Base-by-base conservation (phyloP, 352 stramenopile genomes). In the Phytophthora sp. region DNA sequence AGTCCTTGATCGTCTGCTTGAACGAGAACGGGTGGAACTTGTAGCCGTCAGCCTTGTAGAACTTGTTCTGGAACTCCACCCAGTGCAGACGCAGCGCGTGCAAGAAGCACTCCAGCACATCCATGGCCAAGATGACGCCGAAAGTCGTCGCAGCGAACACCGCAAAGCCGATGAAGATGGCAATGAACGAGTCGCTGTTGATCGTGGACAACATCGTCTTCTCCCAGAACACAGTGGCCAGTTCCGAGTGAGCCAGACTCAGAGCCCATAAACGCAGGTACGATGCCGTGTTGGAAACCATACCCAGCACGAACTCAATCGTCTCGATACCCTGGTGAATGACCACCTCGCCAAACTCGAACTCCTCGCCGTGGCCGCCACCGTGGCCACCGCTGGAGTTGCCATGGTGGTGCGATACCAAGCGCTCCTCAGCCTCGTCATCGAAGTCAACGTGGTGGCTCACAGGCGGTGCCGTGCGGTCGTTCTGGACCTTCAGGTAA, bases 21-120 rank as follows among this genome's bases (percentile, higher is more conserved):
- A 99, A 99, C 42, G 87, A 97, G 61, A 98, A 98, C 31, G 97
- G 97, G 51, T 95, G 78, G 86, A 99, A 99, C 68, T 97, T 97
- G 74, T 98, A 82, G 39, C 97, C 97, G 77, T 99, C 97, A 10
- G 96, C 97, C 67, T 98, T 96, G 86, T 98, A 99, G 71, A 99
- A 99, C 80, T 99, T 99, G 86, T 94, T 99, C 81, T 99, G 97
- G 82, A 99, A 99, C 82, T 99, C 97, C 52, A 99, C 84, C 98
- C 98, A 99, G 79, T 99, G 97, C 61, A 99, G 87, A 92, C 98
- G 96, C 53, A 99, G 85, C 12, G 97, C 96, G 77, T 99, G 98
- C 48, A 99, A 81, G 79, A 99, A 99, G 75, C 97, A 99, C 83
- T 99, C 97, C n/a, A 99, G 83, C 58, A 99, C 95, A 78, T 99